Base-by-base conservation (phyloP, 2,329 filamentous ascomycete species). In the Phyllosticta ampelicida region DNA sequence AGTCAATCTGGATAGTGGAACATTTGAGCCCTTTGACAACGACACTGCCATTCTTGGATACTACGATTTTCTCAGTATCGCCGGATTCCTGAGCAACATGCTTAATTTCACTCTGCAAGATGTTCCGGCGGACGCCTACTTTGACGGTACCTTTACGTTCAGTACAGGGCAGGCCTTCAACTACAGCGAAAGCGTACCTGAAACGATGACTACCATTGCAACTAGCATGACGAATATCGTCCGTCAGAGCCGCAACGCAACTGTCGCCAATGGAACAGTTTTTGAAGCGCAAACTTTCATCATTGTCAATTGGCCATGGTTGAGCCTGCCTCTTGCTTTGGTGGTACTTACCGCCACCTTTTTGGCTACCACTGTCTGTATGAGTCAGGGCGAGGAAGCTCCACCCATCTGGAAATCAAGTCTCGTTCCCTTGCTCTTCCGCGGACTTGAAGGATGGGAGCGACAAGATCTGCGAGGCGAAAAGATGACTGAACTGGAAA, bases 351-450 rank as follows among this genome's bases (percentile, higher is more conserved):
- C 48, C 10, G 13, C 10, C 3, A 16, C 23, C 0, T 52, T 52
- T 30, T 28, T 56, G 28, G 19, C 13, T 1, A 10, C 9, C 3
- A 44, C 18, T 13, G 2, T 52, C 2, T 48, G 55, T 26, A 20
- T 52, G 26, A 56, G 44, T 11, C 23, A 28, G 13, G n/a, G 23
- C 9, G n/a, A 51, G 8, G n/a, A n/a, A 5, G 49, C 49, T 21
- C 19, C 50, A 9, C 49, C 30, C 16, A n/a, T 56, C 23, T 48
- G 55, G 55, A 56, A 53, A 50, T 52, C 55, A 20, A 56, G 55
- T n/a, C 21, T 56, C 28, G 11, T 56, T 1, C 48, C 48, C 1
- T 28, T 56, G 11, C 19, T 56, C 18, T 56, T 56, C 48, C 54
- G 50, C 4, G 49, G 49, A 4, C 26, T 56, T 9, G 2, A 51